Conservation (phyloP, 345 rosid genomes). For the Corymbia maculata region DNA sequence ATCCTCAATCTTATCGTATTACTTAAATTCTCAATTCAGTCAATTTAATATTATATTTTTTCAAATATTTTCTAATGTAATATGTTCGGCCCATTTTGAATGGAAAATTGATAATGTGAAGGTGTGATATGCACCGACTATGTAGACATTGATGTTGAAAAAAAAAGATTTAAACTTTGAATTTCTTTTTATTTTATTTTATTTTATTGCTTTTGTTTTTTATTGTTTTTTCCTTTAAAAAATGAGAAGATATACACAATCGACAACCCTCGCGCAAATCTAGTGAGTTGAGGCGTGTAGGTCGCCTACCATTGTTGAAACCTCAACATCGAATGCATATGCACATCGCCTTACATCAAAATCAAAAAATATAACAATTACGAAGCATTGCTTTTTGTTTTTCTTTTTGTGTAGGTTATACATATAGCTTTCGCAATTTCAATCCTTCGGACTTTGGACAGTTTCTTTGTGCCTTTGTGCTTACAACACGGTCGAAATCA, state of each 20-base stretch:
- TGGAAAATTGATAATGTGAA: fast-evolving
- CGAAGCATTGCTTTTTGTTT: no score
- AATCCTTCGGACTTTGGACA: not conserved
- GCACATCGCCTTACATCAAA: not conserved
- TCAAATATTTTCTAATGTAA: not conserved
- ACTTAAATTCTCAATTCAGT: fast-evolving
- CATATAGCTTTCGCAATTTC: not conserved
- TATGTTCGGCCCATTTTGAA: fast-evolving
- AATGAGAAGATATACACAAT: not conserved
- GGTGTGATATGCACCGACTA: fast-evolving
- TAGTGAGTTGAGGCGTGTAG: not conserved
- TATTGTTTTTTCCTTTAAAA: fast-evolving
- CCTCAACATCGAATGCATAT: not conserved
- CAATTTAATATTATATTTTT: fast-evolving
- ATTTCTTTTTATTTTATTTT: no score
- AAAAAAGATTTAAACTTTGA: not conserved
- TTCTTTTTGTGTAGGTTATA: not conserved
- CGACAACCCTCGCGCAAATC: not conserved
- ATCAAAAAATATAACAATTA: not conserved
- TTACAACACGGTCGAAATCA: not conserved
- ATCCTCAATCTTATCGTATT: not conserved
- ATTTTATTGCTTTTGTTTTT: not conserved
- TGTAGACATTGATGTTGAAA: fast-evolving
- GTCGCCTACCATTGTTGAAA: not conserved
- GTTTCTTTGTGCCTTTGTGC: not conserved